Base-by-base conservation (phyloP, 495 filamentous ascomycete genomes). In the Trichoderma virens region DNA sequence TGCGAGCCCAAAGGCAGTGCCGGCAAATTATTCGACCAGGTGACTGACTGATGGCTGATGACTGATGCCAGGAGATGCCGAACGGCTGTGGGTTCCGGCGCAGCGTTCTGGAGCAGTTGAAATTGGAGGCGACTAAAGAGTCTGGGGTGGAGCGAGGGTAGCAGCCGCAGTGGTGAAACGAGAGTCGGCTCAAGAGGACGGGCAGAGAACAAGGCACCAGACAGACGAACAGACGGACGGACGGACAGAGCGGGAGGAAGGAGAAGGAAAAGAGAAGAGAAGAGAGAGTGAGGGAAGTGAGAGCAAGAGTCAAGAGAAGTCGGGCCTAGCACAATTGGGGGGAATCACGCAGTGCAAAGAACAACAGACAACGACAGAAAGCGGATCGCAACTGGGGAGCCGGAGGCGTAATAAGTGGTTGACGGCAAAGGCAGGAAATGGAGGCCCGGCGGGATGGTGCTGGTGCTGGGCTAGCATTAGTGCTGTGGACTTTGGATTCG, bases 401-500 rank as follows among this genome's bases (percentile, higher is more conserved):
- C 51, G 25, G 51, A 56, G 51, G 51, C 51, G 51, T 56, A 56
- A 56, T 56, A 56, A 56, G 51, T 56, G 51, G 51, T 56, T 30
- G 51, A 56, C 51, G 51, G 27, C 23, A 27, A 13, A 8, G 23
- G 27, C 51, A 56, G 51, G 28, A 27, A 56, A 28, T 30, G 23
- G 51, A 56, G 51, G 51, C 51, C 51, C 51, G 51, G 51, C 51
- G 23, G 25, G 51, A 56, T 56, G 51, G 51, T 56, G 51, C 51
- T 56, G 4, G 25, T 13, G 27, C 23, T 45, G 18, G 41, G n/a
- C n/a, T 18, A 45, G 5, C 3, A 5, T 16, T 45, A 35, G 32
- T 11, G 32, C 41, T 5, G 41, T 3, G 41, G n/a, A n/a, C n/a
- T n/a, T n/a, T n/a, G n/a, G n/a, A n/a, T n/a, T n/a, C 16, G 23